phyloP scores from a whole-genome alignment of 2,329 filamentous ascomycete genomes.

The Stachybotrys elegans region DNA sequence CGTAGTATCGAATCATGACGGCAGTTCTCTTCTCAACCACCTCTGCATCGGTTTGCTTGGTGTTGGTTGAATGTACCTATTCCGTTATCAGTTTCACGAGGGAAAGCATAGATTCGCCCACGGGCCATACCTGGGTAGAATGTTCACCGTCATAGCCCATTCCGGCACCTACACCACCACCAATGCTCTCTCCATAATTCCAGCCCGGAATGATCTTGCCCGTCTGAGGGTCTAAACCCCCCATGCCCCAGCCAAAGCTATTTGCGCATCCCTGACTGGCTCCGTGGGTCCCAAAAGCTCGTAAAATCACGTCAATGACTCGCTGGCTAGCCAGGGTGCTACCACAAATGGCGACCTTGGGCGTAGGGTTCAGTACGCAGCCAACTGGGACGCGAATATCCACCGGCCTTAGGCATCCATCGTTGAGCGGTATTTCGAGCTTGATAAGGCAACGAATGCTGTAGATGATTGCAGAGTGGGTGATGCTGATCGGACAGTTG shows the following conservation, averaged over 20 bases:
- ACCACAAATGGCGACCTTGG: conserved; percentile 73
- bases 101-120: too few relatives aligned
- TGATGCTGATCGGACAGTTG: conserved; percentile 27
- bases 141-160: conserved; percentile 67
- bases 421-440: conserved; percentile 80
- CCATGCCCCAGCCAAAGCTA: conserved; percentile 79
- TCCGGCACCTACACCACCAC: conserved; percentile 70
- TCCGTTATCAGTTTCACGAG: too few relatives aligned
- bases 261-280: conserved; percentile 79
- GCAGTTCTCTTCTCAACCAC: conserved; percentile 75
- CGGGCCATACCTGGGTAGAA: too few relatives aligned
- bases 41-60: conserved; percentile 75
- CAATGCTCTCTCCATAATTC: conserved; percentile 84
- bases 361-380: conserved; percentile 69
- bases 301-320: conserved; percentile 78
- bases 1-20: conserved; percentile 60
- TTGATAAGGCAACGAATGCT: conserved; percentile 75
- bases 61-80: conserved; percentile 87
- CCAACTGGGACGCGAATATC: conserved; percentile 67
- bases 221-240: conserved; percentile 53
- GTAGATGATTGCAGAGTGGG: conserved; percentile 69
- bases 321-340: conserved; percentile 78
- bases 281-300: conserved; percentile 73
- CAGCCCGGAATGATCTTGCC: conserved; percentile 49
- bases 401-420: conserved; percentile 76